Base-by-base conservation (phyloP, 345 rosid species). In the Physaria fendleri region DNA sequence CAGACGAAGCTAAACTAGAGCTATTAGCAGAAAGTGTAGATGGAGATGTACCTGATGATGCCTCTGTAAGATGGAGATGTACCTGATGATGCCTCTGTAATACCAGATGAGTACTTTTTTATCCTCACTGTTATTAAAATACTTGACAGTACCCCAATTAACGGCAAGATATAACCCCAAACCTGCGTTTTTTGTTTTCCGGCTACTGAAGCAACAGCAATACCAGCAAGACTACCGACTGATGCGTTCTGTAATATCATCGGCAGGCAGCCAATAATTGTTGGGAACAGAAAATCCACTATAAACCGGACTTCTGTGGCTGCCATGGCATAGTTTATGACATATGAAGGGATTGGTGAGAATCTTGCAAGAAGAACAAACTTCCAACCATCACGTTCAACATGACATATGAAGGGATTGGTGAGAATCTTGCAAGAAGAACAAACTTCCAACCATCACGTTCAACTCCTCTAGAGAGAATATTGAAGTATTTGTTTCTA, bases 191-290 rank as follows among this genome's bases (percentile, higher is more conserved):
- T 84, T 43, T 71, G 46, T 21, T 84, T 40, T 34, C 83, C 81
- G 9, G 96, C 80, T 8, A 82, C 85, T 14, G 95, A 78, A 50
- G 95, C 79, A 37, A 86, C 86, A 13, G 95, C 95, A 41, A 93
- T 93, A 73, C 97, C 89, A 54, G 98, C 97, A 3, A 92, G 95
- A 87, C 93, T 88, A 2, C 95, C 98, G 0, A 92, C 77, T 32
- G 98, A 92, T 57, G 93, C 85, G 71, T 92, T 92, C 78, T 92
- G 98, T 58, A 92, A 75, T 70, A 92, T 92, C 98, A 86, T 86
- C 8, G 97, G 98, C 61, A 88, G 65, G 70, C 94, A 79, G 13
- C 98, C 97, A 42, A 84, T 56, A 29, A 88, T 76, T 0, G 98
- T 86, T 0, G 98, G 97, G 28, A 92, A 82, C 22, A 92, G 81